These are phyloP conservation scores for Corymbia citriodora DNA, from an alignment of 441 rosid genomes.

Conservation along the genomic window DNA sequence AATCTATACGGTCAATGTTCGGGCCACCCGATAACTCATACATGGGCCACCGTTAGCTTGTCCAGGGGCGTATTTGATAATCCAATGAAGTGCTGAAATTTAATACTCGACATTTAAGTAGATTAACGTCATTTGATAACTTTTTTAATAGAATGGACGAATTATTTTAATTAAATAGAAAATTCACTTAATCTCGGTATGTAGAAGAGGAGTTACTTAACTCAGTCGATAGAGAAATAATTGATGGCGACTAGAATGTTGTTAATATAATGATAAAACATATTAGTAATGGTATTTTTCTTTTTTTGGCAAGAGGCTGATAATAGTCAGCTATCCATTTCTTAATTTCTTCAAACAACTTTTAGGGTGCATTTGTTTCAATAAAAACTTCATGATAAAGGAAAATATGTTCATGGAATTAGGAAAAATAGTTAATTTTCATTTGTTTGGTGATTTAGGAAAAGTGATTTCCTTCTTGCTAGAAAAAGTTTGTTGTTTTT, in stretches of 20 bases:
- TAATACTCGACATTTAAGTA: neutral
- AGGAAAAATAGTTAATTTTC: too few species aligned
- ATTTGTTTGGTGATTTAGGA: neutral
- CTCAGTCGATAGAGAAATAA: neutral
- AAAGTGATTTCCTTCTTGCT: neutral
- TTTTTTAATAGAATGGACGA: neutral
- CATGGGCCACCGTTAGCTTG: neutral
- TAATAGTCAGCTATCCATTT: neutral
- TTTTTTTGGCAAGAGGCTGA: neutral
- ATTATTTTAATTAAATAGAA: neutral
- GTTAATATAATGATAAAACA: neutral
- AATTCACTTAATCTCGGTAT: neutral
- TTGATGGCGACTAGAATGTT: neutral
- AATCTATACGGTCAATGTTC: neutral
- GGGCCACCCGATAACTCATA: neutral
- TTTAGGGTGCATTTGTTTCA: neutral
- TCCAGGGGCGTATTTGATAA: neutral
- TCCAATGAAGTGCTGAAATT: neutral
- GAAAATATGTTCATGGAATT: too few species aligned
- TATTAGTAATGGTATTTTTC: neutral
- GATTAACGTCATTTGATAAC: neutral
- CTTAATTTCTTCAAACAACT: neutral
- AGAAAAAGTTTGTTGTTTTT: too few species aligned
- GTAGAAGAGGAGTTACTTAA: neutral
- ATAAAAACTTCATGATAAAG: too few species aligned